A percentile compares a stretch with the other conserved stretches of the same genome.
phyloP scores from a whole-genome alignment of 148 eudicot species.

The Limonium bicolor region DNA sequence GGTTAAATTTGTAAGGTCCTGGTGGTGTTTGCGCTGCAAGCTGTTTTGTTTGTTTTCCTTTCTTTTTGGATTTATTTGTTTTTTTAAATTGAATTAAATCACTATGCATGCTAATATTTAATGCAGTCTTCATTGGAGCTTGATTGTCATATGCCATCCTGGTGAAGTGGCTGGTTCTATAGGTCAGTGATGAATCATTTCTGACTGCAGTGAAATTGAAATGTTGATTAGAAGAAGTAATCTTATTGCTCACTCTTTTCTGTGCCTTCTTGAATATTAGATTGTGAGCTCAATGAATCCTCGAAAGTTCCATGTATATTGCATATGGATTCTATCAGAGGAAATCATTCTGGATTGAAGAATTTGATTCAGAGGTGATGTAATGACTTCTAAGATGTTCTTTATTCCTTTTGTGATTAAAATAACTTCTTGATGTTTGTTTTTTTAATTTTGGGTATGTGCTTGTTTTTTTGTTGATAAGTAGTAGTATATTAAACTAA shows the following conservation, averaged over 20 bases:
- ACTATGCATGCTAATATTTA: constrained; percentile 4
- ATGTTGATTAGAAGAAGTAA: neutral
- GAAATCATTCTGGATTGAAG: constrained; percentile 74
- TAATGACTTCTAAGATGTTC: too few species aligned
- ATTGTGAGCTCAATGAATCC: constrained; percentile 20
- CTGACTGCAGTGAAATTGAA: neutral
- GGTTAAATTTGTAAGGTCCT: neutral
- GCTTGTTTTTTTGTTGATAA: too few species aligned
- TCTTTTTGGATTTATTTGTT: too few species aligned
- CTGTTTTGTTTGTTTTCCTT: neutral
- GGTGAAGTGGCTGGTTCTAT: constrained; percentile 47
- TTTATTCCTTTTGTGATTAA: too few species aligned
- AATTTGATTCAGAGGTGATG: constrained; percentile 68
- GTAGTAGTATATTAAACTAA: too few species aligned
- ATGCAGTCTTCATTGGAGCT: constrained; percentile 92
- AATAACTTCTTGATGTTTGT: too few species aligned
- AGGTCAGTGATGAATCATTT: constrained; percentile 21
- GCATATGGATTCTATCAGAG: constrained; percentile 94
- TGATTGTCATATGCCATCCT: constrained; percentile 77
- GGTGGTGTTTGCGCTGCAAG: constrained; percentile 5
- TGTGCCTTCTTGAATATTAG: constrained; percentile 20
- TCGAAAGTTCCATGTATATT: constrained; percentile 74
- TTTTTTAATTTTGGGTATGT: too few species aligned
- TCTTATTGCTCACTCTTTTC: neutral
- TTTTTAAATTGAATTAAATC: too few species aligned